phyloP scores from a whole-genome alignment of 2,329 filamentous ascomycete species.

The Diaporthe destruens region DNA sequence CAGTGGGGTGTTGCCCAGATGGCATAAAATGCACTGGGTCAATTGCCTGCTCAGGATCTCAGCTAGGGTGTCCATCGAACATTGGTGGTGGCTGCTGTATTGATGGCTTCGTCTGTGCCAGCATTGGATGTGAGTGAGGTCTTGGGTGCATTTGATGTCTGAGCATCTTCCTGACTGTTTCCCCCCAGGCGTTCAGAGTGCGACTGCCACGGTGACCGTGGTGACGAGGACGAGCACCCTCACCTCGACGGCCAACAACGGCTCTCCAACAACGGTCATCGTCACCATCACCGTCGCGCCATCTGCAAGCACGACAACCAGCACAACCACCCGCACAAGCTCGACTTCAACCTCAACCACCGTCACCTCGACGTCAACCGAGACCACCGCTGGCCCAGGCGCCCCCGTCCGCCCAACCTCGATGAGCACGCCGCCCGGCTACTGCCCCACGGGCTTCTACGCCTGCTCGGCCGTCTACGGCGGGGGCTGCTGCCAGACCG shows the following conservation, averaged over 20 bases:
- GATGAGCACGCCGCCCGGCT: slow-evolving; percentile 55
- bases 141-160: background rate
- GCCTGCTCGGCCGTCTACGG: slow-evolving; percentile 87
- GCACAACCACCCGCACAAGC: slow-evolving; percentile 51
- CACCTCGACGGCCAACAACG: slow-evolving; percentile 53
- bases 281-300: slow-evolving; percentile 57
- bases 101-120: slow-evolving; percentile 76
- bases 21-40: slow-evolving; percentile 73
- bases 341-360: slow-evolving; percentile 52
- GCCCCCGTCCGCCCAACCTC: slow-evolving; percentile 63
- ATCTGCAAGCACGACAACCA: slow-evolving; percentile 46
- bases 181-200: slow-evolving; percentile 51
- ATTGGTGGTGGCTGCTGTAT: slow-evolving; percentile 83
- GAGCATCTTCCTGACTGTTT: slow-evolving; percentile 22
- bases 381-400: slow-evolving; percentile 53
- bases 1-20: slow-evolving; percentile 80
- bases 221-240: slow-evolving; percentile 52
- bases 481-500: slow-evolving; percentile 88
- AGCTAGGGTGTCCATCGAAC: slow-evolving; percentile 73
- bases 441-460: slow-evolving; percentile 92
- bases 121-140: slow-evolving; percentile 75
- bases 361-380: slow-evolving; percentile 45
- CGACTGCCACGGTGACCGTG: slow-evolving; percentile 44
- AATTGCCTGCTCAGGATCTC: slow-evolving; percentile 71
- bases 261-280: slow-evolving; percentile 53